Evolutionary conservation across 2,329 filamentous ascomycete genomes (phyloP), one percentile per base, ranked within the genome.

Genomic region (Boeremia lycopersici): DNA sequence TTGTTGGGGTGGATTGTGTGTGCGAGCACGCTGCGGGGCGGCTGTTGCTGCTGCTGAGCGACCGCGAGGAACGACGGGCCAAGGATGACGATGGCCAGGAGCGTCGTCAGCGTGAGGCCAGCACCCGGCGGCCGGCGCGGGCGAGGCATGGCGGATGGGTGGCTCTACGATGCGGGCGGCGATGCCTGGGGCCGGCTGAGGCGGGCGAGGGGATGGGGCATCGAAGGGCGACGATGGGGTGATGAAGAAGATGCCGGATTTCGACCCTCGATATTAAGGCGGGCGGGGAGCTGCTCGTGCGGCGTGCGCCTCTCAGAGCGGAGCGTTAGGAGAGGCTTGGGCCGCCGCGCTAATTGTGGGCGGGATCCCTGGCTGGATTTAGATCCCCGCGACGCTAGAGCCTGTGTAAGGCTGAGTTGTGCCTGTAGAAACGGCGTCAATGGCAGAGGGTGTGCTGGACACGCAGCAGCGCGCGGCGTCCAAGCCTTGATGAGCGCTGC

Each of bases 31-130:
- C 63, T 62, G 44, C 52, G 59, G 40, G 68, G 61, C 44, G 60
- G 69, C 64, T 65, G 70, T 48, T 74, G 74, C 74, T 77, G 74
- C 74, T 76, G 74, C 74, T 74, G 74, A 74, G 73, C 72, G 58
- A 72, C 73, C 61, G 69, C 67, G 50, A 73, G 65, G 31, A 72
- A 29, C 55, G 63, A 72, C 51, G 74, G 70, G 35, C 73, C 53
- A 46, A 75, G 62, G 49, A 75, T 59, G 56, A 76, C 60, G 40
- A 75, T 59, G 42, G 72, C 67, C 56, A 76, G 62, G 48, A 73
- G 58, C 45, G 62, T 66, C 55, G 65, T 68, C 53, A 74, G 62
- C 57, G 69, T 71, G 64, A 70, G 68, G 68, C 69, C 69, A 64
- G 69, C 70, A 64, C 72, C 72, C 59, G 72, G 74, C 68, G 74